phyloP scores from a whole-genome alignment of 176 grass and related monocot species.

The Raddia distichophylla region DNA sequence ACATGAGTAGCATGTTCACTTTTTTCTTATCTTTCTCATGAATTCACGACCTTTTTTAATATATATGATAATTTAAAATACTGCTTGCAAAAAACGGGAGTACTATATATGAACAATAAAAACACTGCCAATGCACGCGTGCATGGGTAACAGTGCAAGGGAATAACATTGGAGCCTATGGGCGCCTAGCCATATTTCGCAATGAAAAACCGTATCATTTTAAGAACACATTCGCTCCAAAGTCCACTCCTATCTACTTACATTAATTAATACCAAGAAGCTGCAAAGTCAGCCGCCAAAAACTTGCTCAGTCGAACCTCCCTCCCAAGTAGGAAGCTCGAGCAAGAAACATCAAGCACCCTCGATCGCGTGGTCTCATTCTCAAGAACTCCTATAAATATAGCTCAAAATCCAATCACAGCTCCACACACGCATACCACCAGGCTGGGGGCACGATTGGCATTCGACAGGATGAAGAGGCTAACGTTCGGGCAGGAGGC shows the following conservation, averaged over 20 bases:
- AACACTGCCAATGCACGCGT: background rate
- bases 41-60: too few species aligned
- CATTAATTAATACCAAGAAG: background rate
- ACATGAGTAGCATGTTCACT: too few species aligned
- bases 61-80: too few species aligned
- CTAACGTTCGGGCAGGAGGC: conserved; percentile 31
- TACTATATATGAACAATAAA: too few species aligned
- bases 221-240: background rate
- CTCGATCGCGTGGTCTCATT: background rate
- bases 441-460: too few species aligned
- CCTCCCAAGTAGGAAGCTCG: background rate
- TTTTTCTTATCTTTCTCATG: too few species aligned
- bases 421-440: background rate
- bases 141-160: background rate
- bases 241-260: conserved; percentile 13
- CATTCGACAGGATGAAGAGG: conserved; percentile 26
- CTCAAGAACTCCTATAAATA: conserved; percentile 22
- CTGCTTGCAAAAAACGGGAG: too few species aligned
- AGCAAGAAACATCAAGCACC: background rate
- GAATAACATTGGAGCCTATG: background rate
- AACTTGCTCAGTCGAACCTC: background rate
- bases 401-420: background rate
- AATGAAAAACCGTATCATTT: background rate
- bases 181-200: background rate
- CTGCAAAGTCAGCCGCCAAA: conserved; percentile 10